Base-by-base conservation (phyloP, 2,329 filamentous ascomycete genomes). In the Colletotrichum plurivorum region DNA sequence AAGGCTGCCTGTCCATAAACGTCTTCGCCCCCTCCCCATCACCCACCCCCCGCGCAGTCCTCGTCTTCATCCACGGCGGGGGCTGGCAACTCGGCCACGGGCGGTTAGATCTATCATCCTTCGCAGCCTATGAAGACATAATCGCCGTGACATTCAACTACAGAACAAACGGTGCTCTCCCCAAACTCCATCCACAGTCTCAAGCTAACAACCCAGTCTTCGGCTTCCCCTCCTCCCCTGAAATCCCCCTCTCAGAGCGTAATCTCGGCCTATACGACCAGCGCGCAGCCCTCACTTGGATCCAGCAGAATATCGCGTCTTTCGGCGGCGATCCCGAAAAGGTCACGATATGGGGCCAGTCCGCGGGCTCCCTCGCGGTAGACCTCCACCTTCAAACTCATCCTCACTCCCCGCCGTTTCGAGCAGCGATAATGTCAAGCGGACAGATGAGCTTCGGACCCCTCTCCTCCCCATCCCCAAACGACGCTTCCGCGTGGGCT, bases 261-360 rank as follows among this genome's bases (percentile, higher is more conserved):
- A 78, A 77, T 39, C 70, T 78, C 9, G 73, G 76, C 4, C 27
- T 77, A 0, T 70, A 75, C n/a, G 75, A 78, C 52, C 74, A 78
- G 31, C 73, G 78, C 5, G 71, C 72, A 6, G 78, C 76, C 2
- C 74, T 79, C 0, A 75, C 79, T 13, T 80, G 76, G 76, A 22
- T 80, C 8, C 74, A 75, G 1, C 77, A 79, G 9, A 80, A 77
- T 36, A 74, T 76, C 7, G 64, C 22, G 5, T 74, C 72, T 7
- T 79, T 79, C 16, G 78, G 78, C 2, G 76, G 77, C 10, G 71
- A 77, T 16, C 71, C 76, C 1, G 45, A 52, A 2, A 75, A 76
- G 20, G 70, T 80, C n/a, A 80, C 78, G 20, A 75, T 79, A n/a
- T 71, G 73, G 5, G 78, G 78, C 2, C 75, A 80, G 67, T 79